These are phyloP conservation scores for Rhynchospora breviuscula DNA, from an alignment of 176 grass and related monocot species.

Conservation along the genomic window DNA sequence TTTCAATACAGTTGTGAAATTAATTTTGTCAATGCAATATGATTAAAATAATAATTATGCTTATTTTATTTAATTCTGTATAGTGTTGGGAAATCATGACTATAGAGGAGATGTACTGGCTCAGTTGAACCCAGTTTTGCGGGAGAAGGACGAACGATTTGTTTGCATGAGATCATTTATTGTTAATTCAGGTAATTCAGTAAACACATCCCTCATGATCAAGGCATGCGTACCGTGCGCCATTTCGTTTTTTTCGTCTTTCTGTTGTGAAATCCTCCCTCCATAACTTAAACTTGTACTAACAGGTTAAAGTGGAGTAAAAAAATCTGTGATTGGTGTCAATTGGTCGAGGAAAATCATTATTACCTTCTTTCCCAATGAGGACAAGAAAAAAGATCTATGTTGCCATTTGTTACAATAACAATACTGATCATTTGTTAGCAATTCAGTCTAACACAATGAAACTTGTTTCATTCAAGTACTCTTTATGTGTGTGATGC, in stretches of 20 bases:
- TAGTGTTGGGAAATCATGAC: constrained; percentile 93
- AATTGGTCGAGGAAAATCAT: neutral
- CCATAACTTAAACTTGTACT: neutral
- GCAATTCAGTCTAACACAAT: neutral
- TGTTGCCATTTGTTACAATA: neutral
- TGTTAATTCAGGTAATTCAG: constrained; percentile 50
- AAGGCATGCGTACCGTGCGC: neutral
- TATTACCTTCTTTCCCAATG: neutral
- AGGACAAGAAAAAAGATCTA: neutral
- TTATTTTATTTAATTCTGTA: neutral
- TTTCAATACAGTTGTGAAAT: neutral
- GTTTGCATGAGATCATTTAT: constrained; percentile 81
- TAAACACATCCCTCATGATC: neutral
- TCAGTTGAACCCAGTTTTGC: constrained; percentile 46
- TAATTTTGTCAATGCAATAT: neutral
- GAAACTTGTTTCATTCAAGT: neutral
- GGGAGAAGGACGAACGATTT: constrained; percentile 53
- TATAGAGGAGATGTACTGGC: constrained; percentile 63
- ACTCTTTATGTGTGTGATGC: neutral
- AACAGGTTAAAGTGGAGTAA: neutral
- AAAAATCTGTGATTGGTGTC: neutral
- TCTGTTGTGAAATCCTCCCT: neutral
- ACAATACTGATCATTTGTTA: neutral
- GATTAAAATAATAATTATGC: neutral
- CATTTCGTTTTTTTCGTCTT: neutral